Evolutionary conservation across 2,329 filamentous ascomycete species (phyloP), one percentile per base, ranked within the genome.

Genomic region (Aspergillus ochraceoroseus): DNA sequence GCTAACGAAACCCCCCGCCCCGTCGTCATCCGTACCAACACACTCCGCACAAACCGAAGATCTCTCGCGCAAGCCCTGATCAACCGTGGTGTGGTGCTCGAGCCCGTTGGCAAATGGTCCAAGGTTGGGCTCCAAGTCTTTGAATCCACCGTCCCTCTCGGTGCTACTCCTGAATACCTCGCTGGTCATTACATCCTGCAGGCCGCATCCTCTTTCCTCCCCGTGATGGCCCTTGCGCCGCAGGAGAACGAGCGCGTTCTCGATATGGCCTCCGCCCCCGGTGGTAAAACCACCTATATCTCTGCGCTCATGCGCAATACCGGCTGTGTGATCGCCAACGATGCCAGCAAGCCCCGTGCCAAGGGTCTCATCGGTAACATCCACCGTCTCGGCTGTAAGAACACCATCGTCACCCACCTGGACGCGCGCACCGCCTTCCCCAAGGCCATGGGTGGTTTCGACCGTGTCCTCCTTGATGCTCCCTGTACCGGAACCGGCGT

Each of bases 301-400:
- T 87, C 90, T n/a, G 90, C 90, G 0, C 70, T 96, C 60, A 95
- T 95, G 88, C 89, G 88, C 69, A 98, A 98, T 68, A 96, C 90
- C 0, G 92, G 92, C 41, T 84, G 85, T 53, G 83, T 98, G 52
- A 87, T 98, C 59, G 90, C 92, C 62, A 98, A 98, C 73, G 92
- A 98, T 78, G 82, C 86, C 54, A 95, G 85, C 74, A 95, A 95
- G 67, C 73, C 82, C 44, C 85, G 92, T 79, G 79, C 89, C 34
- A 96, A 95, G 72, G 92, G 87, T 84, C 73, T 98, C 38, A 96
- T 98, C 53, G 92, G 92, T 70, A 95, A 98, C 72, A 87, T 96
- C 48, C 90, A 96, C 70, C 87, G 92, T 62, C 75, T 96, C 8
- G 92, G 92, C 32, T 87, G 85, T 52, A 88, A 86, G 63, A 98